These are phyloP conservation scores for Medicago arabica DNA, from an alignment of 306 rosid genomes.

Conservation along the genomic window DNA sequence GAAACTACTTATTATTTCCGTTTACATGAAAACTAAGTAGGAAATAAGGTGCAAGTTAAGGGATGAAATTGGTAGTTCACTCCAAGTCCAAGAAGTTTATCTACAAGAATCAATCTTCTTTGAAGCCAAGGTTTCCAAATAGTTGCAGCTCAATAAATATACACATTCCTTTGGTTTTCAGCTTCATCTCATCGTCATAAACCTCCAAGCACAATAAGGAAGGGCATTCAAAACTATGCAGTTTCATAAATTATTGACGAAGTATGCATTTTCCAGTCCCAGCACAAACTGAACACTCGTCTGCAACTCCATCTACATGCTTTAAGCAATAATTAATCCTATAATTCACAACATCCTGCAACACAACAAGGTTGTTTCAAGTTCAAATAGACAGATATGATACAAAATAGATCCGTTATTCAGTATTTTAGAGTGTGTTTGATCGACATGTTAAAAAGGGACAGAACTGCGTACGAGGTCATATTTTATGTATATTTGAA, in stretches of 20 bases:
- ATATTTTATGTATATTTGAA: not conserved
- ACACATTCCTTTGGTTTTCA: constrained; percentile 31
- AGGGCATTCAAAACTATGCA: not conserved
- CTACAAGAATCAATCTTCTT: not conserved
- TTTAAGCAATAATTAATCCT: constrained; percentile 80
- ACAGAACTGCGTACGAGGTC: not conserved
- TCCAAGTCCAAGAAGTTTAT: not conserved
- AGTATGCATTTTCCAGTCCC: constrained; percentile 59
- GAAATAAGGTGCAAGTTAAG: not conserved
- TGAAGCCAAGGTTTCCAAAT: constrained; percentile 15
- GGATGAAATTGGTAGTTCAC: not conserved
- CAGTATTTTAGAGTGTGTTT: not conserved
- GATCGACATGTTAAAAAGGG: not conserved
- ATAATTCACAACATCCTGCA: constrained; percentile 86
- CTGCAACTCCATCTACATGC: constrained; percentile 79
- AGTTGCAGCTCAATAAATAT: constrained; percentile 28
- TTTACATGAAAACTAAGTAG: not conserved
- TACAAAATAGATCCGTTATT: not conserved
- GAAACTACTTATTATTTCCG: not conserved
- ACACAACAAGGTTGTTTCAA: constrained; percentile 23
- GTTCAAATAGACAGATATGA: not conserved
- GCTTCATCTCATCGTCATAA: not conserved
- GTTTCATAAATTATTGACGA: not conserved
- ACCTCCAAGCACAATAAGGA: not conserved
- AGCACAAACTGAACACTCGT: constrained; percentile 79